Percentiles rank a stretch among this genome's conserved stretches.
phyloP scores from a whole-genome alignment of 78 protist species.

The Parvularia atlantis region DNA sequence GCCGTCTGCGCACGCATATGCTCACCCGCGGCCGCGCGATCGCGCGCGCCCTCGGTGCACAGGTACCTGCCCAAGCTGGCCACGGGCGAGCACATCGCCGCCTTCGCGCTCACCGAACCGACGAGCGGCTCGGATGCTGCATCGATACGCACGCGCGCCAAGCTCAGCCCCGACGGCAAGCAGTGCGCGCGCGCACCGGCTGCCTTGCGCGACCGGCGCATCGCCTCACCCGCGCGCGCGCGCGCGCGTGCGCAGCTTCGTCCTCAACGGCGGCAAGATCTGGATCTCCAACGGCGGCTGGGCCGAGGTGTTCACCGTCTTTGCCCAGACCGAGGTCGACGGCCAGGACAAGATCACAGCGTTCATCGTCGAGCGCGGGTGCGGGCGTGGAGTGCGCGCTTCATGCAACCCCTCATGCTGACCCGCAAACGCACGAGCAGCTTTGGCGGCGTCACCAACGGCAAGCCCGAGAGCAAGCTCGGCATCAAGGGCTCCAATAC shows the following conservation, averaged over 20 bases:
- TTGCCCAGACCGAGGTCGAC: constrained; percentile 17
- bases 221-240: too few species aligned
- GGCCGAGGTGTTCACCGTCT: constrained; percentile 26
- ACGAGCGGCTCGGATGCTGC: constrained; percentile 10
- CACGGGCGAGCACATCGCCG: constrained; percentile 10
- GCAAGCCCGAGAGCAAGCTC: constrained; percentile 15
- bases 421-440: too few species aligned
- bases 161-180: constrained; percentile 5
- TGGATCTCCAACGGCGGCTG: constrained; percentile 28
- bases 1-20: too few species aligned
- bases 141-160: not conserved
- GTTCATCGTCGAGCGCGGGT: constrained; percentile 24
- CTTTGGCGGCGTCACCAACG: constrained; percentile 20
- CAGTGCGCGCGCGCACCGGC: too few species aligned
- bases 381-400: too few species aligned
- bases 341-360: constrained; percentile 13
- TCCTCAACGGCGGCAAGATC: constrained; percentile 46
- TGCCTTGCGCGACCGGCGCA: too few species aligned
- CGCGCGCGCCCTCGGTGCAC: too few species aligned
- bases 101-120: constrained; percentile 28
- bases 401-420: too few species aligned
- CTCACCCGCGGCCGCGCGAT: too few species aligned
- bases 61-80: constrained; percentile 26
- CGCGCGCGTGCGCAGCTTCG: too few species aligned
- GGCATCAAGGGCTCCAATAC: constrained; percentile 18